Percentiles rank a stretch among this genome's conserved stretches.
These are phyloP conservation scores for Solanum medicagineum DNA, from an alignment of 257 asterid species.

Conservation along the genomic window DNA sequence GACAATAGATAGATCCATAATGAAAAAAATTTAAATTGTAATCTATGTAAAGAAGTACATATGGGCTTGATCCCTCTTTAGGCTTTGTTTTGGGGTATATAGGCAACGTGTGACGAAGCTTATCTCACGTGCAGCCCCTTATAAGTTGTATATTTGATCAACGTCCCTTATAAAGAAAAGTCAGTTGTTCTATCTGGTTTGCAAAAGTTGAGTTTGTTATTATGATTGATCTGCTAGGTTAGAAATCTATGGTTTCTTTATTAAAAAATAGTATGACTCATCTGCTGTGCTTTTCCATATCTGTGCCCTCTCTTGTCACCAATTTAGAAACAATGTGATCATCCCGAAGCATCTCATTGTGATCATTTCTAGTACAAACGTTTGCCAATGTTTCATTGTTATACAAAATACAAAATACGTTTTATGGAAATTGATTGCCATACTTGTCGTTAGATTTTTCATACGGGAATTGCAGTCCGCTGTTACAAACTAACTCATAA, in stretches of 20 bases:
- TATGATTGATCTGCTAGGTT: background rate
- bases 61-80: background rate
- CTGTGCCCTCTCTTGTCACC: background rate
- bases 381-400: no score
- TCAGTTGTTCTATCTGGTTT: no score
- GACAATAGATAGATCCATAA: background rate
- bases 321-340: background rate
- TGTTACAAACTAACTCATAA: background rate
- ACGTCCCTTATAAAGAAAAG: background rate
- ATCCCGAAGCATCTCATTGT: no score
- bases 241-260: background rate
- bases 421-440: background rate
- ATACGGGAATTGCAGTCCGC: background rate
- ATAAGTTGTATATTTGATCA: background rate
- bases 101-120: background rate
- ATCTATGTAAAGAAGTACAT: background rate
- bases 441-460: background rate
- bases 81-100: background rate
- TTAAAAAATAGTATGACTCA: background rate
- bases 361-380: no score
- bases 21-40: background rate
- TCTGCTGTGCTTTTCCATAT: background rate
- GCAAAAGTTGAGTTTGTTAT: background rate
- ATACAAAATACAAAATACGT: no score
- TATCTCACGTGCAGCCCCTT: background rate